Conservation (phyloP, 163 green algal genomes). For the Scenedesmus sp. region DNA sequence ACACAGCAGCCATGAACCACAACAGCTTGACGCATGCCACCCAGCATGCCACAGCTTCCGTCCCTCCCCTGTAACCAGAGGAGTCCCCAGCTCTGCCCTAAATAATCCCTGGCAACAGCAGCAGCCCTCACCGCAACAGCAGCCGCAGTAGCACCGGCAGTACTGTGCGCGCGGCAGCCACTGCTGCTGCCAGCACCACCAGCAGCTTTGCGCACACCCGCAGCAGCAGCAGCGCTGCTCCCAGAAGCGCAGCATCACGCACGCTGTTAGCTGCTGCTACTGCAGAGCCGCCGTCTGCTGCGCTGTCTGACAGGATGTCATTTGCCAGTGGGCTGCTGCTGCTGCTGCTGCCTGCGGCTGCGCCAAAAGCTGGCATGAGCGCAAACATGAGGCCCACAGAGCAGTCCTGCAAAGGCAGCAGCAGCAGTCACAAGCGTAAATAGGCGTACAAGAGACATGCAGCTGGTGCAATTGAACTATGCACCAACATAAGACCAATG, state of each 20-base stretch:
- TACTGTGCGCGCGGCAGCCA: slow-evolving; percentile 44
- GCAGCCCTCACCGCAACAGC: slow-evolving; percentile 32
- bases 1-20: background rate
- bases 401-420: slow-evolving; percentile 80
- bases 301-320: background rate
- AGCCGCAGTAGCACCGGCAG: slow-evolving; percentile 55
- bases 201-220: slow-evolving; percentile 55
- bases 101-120: background rate
- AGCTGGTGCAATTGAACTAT: too few relatives aligned
- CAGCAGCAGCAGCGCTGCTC: slow-evolving; percentile 55
- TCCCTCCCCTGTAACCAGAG: too few relatives aligned
- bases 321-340: background rate
- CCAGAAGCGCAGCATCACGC: slow-evolving; percentile 30
- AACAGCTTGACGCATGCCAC: background rate
- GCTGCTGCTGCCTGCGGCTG: slow-evolving; percentile 41
- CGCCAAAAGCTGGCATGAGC: slow-evolving; percentile 86
- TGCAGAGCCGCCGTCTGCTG: background rate
- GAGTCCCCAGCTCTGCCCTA: background rate
- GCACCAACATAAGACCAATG: too few relatives aligned
- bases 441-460: too few relatives aligned
- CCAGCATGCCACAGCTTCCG: background rate
- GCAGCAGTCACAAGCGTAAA: background rate
- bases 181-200: slow-evolving; percentile 48
- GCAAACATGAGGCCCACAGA: slow-evolving; percentile 96
- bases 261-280: slow-evolving; percentile 2